Evolutionary conservation across 495 filamentous ascomycete genomes (phyloP).

Genomic region (Podospora appendiculata): DNA sequence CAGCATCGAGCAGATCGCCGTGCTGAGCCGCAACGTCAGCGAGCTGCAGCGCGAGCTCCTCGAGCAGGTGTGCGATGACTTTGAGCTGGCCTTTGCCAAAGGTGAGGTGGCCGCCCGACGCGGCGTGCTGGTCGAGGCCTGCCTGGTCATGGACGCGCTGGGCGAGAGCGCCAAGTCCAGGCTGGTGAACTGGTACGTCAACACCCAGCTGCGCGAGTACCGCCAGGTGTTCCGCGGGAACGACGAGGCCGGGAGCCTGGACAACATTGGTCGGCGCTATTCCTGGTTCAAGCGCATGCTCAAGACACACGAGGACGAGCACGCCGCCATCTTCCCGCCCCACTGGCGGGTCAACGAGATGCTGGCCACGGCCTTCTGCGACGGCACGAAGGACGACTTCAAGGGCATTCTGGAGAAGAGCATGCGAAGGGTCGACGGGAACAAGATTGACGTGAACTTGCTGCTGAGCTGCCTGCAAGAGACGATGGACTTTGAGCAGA

Average conservation of each 20-base stretch:
- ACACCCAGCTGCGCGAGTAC: conserved; percentile 93
- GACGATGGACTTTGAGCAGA: conserved; percentile 95
- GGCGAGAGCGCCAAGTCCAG: conserved; percentile 80
- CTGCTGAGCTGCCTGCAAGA: conserved; percentile 89
- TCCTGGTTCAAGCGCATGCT: conserved; percentile 95
- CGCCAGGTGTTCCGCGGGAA: conserved; percentile 91
- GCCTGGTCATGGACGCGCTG: conserved; percentile 88
- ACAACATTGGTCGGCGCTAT: conserved; percentile 93
- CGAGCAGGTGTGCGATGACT: conserved; percentile 97
- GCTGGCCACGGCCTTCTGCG: conserved; percentile 88
- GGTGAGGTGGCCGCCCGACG: conserved; percentile 67
- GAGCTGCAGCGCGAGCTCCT: conserved; percentile 90
- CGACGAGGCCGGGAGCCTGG: conserved; percentile 92
- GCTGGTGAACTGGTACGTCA: conserved; percentile 94
- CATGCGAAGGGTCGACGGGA: conserved; percentile 68
- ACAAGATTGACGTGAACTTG: conserved; percentile 84
- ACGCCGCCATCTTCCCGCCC: conserved; percentile 77
- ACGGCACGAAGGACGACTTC: conserved; percentile 91
- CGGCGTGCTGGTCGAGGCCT: conserved; percentile 73
- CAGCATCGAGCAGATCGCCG: conserved; percentile 95
- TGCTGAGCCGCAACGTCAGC: conserved; percentile 84
- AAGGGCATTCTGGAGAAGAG: conserved; percentile 84
- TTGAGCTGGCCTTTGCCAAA: conserved; percentile 91
- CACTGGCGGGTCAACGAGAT: conserved; percentile 88
- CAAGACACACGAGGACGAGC: conserved; percentile 93